phyloP scores from a whole-genome alignment of 2,329 filamentous ascomycete species.

The Niveomyces coronatus region DNA sequence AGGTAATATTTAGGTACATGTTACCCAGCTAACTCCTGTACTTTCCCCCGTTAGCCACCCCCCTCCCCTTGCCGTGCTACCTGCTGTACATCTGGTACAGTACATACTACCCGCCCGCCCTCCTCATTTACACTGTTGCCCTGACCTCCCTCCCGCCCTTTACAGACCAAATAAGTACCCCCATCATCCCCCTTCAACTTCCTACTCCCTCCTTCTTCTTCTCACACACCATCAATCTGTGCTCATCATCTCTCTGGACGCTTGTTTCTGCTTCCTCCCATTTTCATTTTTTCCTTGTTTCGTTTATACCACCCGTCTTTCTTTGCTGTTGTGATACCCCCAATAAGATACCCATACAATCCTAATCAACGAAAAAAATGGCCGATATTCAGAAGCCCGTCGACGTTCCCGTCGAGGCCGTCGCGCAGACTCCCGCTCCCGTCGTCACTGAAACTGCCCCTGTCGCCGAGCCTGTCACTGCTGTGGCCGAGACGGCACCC shows the following conservation, averaged over 20 bases:
- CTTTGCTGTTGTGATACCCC: conserved; percentile 43
- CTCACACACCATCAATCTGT: conserved; percentile 18
- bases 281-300: too few relatives aligned
- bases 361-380: conserved; percentile 45
- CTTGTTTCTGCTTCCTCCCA: conserved; percentile 24
- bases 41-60: too few relatives aligned
- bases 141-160: conserved; percentile 13
- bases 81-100: too few relatives aligned
- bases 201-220: conserved; percentile 9
- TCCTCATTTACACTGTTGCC: conserved; percentile 9
- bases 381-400: conserved; percentile 64
- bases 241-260: conserved; percentile 24
- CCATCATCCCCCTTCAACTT: conserved; percentile 22
- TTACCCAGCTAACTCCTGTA: too few relatives aligned
- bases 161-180: conserved; percentile 32
- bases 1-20: too few relatives aligned
- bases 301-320: conserved; percentile 32
- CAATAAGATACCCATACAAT: conserved; percentile 24
- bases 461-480: conserved; percentile 20
- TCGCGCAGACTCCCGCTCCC: conserved; percentile 25
- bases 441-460: conserved; percentile 18
- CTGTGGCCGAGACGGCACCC: conserved; percentile 31
- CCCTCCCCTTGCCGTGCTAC: conserved; percentile 1
- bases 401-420: conserved; percentile 44
- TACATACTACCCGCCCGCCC: conserved; percentile 2